Evolutionary conservation across 1,139 yeast species (phyloP).

Genomic region (Schizosaccharomyces versatilis): DNA sequence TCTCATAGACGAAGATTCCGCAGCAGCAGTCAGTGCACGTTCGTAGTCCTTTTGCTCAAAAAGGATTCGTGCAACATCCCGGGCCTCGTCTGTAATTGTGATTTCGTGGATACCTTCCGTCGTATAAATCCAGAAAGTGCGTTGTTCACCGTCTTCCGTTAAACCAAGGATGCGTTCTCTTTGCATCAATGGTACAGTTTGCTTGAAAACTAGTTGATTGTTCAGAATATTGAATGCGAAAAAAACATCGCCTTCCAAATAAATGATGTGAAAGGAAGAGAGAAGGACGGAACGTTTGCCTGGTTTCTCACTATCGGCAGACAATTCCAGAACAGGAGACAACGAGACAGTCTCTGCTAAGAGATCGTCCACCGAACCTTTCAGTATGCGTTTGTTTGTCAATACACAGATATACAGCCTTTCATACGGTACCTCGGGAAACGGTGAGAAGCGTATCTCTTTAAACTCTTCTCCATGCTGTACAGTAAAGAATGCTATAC

Average conservation of each 20-base stretch:
- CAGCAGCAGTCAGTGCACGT: constrained; percentile 34
- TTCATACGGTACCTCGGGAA: too few species aligned
- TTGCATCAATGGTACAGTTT: constrained; percentile 18
- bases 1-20: constrained; percentile 24
- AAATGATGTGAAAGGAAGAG: constrained; percentile 20
- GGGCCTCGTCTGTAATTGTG: constrained; percentile 42
- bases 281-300: constrained; percentile 16
- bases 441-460: too few species aligned
- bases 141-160: constrained; percentile 31
- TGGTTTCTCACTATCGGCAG: too few species aligned
- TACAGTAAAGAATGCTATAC: too few species aligned
- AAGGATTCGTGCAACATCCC: constrained; percentile 56
- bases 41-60: constrained; percentile 41
- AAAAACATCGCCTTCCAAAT: constrained; percentile 25
- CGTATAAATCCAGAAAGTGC: constrained; percentile 43
- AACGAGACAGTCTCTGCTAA: too few species aligned
- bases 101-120: constrained; percentile 38
- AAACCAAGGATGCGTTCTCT: constrained; percentile 32
- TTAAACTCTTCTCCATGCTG: too few species aligned
- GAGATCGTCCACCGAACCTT: too few species aligned
- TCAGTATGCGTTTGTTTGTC: too few species aligned
- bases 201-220: constrained; percentile 26
- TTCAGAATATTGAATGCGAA: constrained; percentile 29
- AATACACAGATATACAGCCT: too few species aligned
- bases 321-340: too few species aligned